These are phyloP conservation scores for Nicotiana knightiana DNA, from an alignment of 257 asterid genomes.

Conservation along the genomic window DNA sequence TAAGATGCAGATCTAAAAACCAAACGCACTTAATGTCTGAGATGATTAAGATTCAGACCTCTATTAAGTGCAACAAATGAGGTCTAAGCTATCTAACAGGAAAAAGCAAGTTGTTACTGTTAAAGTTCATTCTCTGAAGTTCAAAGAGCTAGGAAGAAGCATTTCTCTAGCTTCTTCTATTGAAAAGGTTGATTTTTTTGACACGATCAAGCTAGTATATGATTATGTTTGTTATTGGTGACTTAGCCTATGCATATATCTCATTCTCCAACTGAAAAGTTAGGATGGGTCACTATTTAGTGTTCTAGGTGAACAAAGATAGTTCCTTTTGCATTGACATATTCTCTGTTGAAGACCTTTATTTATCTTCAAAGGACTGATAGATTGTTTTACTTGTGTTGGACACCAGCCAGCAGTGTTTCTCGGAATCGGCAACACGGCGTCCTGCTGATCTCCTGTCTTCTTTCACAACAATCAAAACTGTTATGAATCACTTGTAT, in stretches of 20 bases:
- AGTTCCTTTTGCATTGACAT: not conserved
- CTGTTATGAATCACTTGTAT: constrained; percentile 75
- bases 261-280: not conserved
- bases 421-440: constrained; percentile 76
- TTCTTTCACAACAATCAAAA: constrained; percentile 82
- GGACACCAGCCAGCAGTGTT: constrained; percentile 75
- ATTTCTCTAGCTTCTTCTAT: not conserved
- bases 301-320: not conserved
- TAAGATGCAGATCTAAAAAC: too few species aligned
- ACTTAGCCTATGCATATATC: not conserved
- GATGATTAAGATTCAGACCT: too few species aligned
- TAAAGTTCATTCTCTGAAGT: not conserved
- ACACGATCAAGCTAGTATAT: not conserved
- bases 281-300: not conserved
- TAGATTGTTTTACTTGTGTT: constrained; percentile 18
- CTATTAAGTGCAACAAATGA: too few species aligned
- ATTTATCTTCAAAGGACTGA: constrained; percentile 6
- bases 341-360: not conserved
- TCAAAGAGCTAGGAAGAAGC: not conserved
- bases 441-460: constrained; percentile 92
- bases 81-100: too few species aligned
- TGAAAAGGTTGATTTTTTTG: not conserved
- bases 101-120: not conserved
- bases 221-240: not conserved
- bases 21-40: too few species aligned